These are phyloP conservation scores for Aplosporella prunicola DNA, from an alignment of 2,329 filamentous ascomycete genomes.

Conservation along the genomic window DNA sequence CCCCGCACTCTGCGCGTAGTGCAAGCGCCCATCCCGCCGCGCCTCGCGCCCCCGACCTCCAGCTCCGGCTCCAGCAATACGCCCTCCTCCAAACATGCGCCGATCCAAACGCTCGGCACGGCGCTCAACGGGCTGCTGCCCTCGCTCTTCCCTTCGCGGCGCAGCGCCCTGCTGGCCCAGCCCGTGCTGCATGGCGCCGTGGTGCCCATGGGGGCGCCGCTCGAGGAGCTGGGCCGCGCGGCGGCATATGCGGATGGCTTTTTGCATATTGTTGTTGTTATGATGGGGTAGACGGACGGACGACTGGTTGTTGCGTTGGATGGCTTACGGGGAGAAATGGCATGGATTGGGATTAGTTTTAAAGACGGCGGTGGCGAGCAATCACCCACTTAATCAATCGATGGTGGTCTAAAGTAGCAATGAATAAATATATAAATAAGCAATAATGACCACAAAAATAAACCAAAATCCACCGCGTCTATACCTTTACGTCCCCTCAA, in stretches of 20 bases:
- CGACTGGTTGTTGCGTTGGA: too few species aligned
- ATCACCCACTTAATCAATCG: too few species aligned
- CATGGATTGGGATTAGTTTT: too few species aligned
- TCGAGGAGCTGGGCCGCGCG: slow-evolving; percentile 75
- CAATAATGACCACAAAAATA: too few species aligned
- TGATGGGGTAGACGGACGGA: slow-evolving; percentile 44
- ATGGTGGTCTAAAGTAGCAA: too few species aligned
- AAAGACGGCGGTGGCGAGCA: too few species aligned
- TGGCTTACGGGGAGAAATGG: too few species aligned
- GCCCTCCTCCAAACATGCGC: slow-evolving; percentile 27
- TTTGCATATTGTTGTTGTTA: slow-evolving; percentile 70
- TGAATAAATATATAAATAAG: too few species aligned
- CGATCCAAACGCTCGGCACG: slow-evolving; percentile 62
- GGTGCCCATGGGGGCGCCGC: slow-evolving; percentile 66
- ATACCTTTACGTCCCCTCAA: too few species aligned
- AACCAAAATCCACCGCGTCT: too few species aligned
- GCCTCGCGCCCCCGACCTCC: too few species aligned
- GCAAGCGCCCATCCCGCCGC: slow-evolving; percentile 60
- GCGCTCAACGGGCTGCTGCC: slow-evolving; percentile 70
- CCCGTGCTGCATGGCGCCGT: slow-evolving; percentile 77
- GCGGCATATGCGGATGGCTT: slow-evolving; percentile 89
- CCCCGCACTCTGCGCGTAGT: slow-evolving; percentile 44
- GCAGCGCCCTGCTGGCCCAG: slow-evolving; percentile 74
- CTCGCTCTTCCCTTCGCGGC: slow-evolving; percentile 73
- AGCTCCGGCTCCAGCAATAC: slow-evolving; percentile 20